Conservation (phyloP, 2,329 filamentous ascomycete genomes). For the Dactylonectria estremocensis region DNA sequence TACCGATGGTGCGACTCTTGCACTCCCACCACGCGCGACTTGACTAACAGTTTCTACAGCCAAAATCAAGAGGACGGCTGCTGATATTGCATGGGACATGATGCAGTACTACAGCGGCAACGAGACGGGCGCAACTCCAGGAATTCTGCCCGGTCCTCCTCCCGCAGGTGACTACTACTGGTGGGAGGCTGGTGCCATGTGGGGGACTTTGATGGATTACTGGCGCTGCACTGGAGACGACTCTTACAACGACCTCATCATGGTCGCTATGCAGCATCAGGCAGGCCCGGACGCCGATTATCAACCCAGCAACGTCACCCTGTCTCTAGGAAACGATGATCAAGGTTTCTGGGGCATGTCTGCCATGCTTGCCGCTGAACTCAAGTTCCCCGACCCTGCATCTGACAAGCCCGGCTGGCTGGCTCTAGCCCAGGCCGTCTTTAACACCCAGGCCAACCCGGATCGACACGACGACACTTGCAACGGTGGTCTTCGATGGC, state of each 20-base stretch:
- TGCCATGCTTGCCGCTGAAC: constrained; percentile 72
- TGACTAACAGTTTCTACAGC: constrained; percentile 47
- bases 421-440: constrained; percentile 75
- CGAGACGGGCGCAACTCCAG: constrained; percentile 60
- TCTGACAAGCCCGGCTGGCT: constrained; percentile 67
- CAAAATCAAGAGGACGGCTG: constrained; percentile 57
- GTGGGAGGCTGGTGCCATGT: constrained; percentile 77
- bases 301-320: constrained; percentile 69
- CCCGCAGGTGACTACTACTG: constrained; percentile 70
- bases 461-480: constrained; percentile 71
- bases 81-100: constrained; percentile 60
- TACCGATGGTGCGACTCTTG: constrained; percentile 37
- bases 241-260: constrained; percentile 70
- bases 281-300: constrained; percentile 67
- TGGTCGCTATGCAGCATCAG: constrained; percentile 67
- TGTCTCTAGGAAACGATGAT: constrained; percentile 73
- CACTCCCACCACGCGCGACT: not conserved
- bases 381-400: constrained; percentile 69
- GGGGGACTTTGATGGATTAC: constrained; percentile 75
- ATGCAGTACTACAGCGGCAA: constrained; percentile 64
- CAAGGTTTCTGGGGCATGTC: constrained; percentile 79
- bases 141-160: constrained; percentile 65
- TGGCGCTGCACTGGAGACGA: constrained; percentile 74
- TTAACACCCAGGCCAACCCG: constrained; percentile 67
- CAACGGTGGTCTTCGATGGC: constrained; percentile 80